A percentile compares a stretch with the other conserved stretches of the same genome.
Evolutionary conservation across 192 early-diverging fungal genomes (phyloP).

Genomic region (Diversispora epigaea): DNA sequence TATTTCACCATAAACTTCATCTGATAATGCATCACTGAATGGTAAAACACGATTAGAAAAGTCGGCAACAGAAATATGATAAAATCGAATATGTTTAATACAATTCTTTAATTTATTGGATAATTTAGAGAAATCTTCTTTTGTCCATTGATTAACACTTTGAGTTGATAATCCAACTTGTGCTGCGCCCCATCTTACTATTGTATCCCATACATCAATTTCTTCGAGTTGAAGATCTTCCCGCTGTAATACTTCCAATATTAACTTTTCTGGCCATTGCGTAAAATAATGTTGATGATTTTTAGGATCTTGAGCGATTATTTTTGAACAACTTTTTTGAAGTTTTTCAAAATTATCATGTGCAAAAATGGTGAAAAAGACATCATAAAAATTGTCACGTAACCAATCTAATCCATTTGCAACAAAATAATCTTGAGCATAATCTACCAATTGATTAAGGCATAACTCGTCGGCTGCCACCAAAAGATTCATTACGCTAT

Average conservation of each 20-base stretch:
- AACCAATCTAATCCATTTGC: not conserved
- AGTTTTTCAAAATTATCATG: slow-evolving; percentile 10
- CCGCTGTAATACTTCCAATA: slow-evolving; percentile 1
- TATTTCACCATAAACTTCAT: slow-evolving; percentile 1
- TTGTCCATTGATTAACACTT: not conserved
- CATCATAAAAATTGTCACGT: not conserved
- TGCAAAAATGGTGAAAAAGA: not conserved
- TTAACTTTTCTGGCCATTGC: not conserved
- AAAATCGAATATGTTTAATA: not conserved
- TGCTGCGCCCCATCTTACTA: slow-evolving; percentile 18
- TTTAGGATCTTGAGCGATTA: slow-evolving; percentile 4
- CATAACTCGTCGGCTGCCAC: slow-evolving; percentile 16
- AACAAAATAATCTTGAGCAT: slow-evolving; percentile 20
- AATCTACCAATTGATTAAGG: not conserved
- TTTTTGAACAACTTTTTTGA: not conserved
- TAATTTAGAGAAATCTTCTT: slow-evolving; percentile 7
- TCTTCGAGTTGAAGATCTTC: slow-evolving; percentile 25
- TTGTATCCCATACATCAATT: slow-evolving; percentile 20
- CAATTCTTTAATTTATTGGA: not conserved
- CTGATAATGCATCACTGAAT: not conserved
- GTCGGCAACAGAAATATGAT: not conserved
- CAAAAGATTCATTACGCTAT: not conserved
- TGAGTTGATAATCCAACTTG: slow-evolving; percentile 1
- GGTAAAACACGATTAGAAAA: slow-evolving; percentile 15
- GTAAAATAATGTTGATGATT: not conserved